These are phyloP conservation scores for Lipomyces oligophaga DNA, from an alignment of 805 yeast species.

Conservation along the genomic window DNA sequence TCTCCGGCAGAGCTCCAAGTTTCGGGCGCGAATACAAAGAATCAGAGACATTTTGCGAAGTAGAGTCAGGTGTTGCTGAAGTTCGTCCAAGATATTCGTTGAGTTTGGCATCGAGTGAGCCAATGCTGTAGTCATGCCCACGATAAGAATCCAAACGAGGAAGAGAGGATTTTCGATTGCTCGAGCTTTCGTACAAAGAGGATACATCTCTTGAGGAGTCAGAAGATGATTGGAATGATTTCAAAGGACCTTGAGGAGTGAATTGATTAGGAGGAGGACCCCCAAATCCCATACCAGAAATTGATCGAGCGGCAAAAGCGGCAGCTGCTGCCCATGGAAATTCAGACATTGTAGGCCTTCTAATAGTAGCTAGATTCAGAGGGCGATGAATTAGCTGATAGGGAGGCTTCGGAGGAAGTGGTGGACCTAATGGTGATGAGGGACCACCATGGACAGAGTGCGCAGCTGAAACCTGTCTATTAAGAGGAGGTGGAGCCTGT, in stretches of 20 bases:
- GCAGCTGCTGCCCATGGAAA: constrained; percentile 25
- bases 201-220: constrained; percentile 11
- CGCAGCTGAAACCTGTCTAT: constrained; percentile 9
- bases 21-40: not conserved
- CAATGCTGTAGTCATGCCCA: constrained; percentile 5
- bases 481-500: constrained; percentile 1
- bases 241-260: not conserved
- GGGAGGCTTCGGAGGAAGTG: constrained; percentile 26
- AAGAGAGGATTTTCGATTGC: constrained; percentile 16
- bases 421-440: constrained; percentile 22
- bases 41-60: too few relatives aligned
- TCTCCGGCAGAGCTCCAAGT: constrained; percentile 2
- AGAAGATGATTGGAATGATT: constrained; percentile 1
- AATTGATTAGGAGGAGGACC: constrained; percentile 1
- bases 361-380: constrained; percentile 10
- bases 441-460: constrained; percentile 10
- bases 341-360: constrained; percentile 21
- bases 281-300: not conserved
- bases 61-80: too few relatives aligned
- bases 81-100: constrained; percentile 16
- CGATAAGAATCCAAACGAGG: constrained; percentile 21
- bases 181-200: constrained; percentile 21
- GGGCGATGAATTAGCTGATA: constrained; percentile 14
- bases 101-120: constrained; percentile 23
- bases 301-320: constrained; percentile 12